A percentile compares a stretch with the other conserved stretches of the same genome.
phyloP scores from a whole-genome alignment of 2,329 filamentous ascomycete species.

The Hyphodiscus sp. region DNA sequence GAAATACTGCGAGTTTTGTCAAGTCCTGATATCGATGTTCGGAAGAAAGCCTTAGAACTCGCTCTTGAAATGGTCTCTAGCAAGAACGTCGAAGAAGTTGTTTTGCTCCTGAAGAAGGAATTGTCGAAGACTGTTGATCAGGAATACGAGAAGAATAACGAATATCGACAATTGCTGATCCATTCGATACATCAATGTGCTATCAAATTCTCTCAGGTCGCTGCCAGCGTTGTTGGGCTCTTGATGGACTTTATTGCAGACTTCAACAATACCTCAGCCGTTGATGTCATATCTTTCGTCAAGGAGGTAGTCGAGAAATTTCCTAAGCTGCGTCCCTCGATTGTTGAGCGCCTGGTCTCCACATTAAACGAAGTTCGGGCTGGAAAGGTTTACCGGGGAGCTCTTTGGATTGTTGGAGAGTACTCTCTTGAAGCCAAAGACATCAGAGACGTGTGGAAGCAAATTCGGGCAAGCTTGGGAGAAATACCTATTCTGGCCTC shows the following conservation, averaged over 20 bases:
- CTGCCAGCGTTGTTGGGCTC: slow-evolving; percentile 89
- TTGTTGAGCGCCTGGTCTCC: slow-evolving; percentile 81
- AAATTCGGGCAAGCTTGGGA: slow-evolving; percentile 85
- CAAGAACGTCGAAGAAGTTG: slow-evolving; percentile 97
- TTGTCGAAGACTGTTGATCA: slow-evolving; percentile 96
- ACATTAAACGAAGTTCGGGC: slow-evolving; percentile 90
- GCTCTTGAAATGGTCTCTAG: slow-evolving; percentile 97
- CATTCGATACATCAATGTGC: slow-evolving; percentile 97
- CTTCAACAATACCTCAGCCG: slow-evolving; percentile 93
- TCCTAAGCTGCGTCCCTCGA: slow-evolving; percentile 78
- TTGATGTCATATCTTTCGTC: slow-evolving; percentile 97
- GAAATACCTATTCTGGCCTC: slow-evolving; percentile 96
- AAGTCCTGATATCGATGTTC: slow-evolving; percentile 92
- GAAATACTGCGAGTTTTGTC: slow-evolving; percentile 92
- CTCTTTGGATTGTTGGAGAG: slow-evolving; percentile 96
- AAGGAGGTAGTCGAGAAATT: slow-evolving; percentile 99
- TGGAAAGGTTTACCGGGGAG: slow-evolving; percentile 94
- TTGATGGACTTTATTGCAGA: slow-evolving; percentile 99
- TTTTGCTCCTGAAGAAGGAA: slow-evolving; percentile 94
- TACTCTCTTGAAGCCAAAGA: slow-evolving; percentile 92
- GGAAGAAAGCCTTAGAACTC: slow-evolving; percentile 82
- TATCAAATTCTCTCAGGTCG: slow-evolving; percentile 98
- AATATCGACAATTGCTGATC: slow-evolving; percentile 91
- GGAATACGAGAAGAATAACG: slow-evolving; percentile 96
- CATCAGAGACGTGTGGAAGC: slow-evolving; percentile 94